These are phyloP conservation scores for Hydnomerulius pinastri DNA, from an alignment of 768 basidiomycete species.

Conservation along the genomic window DNA sequence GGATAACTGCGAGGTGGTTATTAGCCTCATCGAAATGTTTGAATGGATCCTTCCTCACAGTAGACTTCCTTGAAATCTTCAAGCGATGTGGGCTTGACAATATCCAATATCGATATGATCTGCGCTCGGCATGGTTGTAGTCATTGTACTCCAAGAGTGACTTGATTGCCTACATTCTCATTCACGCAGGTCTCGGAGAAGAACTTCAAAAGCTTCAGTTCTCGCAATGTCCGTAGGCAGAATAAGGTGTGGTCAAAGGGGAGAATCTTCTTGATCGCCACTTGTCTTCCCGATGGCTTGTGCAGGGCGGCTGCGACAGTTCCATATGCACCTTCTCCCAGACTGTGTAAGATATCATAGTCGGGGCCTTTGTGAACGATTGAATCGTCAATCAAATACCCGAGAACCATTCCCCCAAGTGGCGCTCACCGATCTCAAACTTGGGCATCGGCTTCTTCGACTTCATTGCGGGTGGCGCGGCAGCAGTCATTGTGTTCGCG, in stretches of 20 bases:
- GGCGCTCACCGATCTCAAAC: slow-evolving; percentile 63
- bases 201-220: slow-evolving; percentile 88
- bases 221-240: slow-evolving; percentile 85
- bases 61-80: slow-evolving; percentile 88
- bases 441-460: slow-evolving; percentile 69
- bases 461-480: slow-evolving; percentile 11
- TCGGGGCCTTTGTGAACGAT: slow-evolving; percentile 53
- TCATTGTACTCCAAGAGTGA: background rate
- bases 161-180: slow-evolving; percentile 60
- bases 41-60: slow-evolving; percentile 44
- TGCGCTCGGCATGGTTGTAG: slow-evolving; percentile 30
- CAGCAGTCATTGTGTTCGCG: slow-evolving; percentile 1
- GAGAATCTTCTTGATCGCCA: slow-evolving; percentile 94
- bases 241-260: slow-evolving; percentile 95
- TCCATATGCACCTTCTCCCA: slow-evolving; percentile 89
- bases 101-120: slow-evolving; percentile 93
- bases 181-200: slow-evolving; percentile 79
- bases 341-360: slow-evolving; percentile 71
- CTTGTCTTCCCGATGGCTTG: slow-evolving; percentile 75
- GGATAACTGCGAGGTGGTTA: slow-evolving; percentile 54
- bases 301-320: slow-evolving; percentile 89
- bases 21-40: background rate
- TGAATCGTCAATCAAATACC: background rate
- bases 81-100: slow-evolving; percentile 75
- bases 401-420: background rate